Base-by-base conservation (phyloP, 306 rosid genomes). In the Rosa chinensis region DNA sequence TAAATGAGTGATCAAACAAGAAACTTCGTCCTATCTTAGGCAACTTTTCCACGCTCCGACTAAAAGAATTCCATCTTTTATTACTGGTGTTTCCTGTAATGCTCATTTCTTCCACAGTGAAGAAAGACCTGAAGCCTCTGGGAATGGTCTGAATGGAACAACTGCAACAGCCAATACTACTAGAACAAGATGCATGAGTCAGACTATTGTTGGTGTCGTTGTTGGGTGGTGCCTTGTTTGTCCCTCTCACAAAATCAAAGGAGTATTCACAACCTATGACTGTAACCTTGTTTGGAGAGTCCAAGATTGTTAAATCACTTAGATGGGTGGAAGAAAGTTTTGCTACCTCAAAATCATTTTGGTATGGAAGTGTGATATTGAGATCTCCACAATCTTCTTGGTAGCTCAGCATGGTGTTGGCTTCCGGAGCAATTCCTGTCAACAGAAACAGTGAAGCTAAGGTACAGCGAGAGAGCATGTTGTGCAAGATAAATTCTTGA, bases 401-500 rank as follows among this genome's bases (percentile, higher is more conserved):
- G 64, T 20, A 58, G 32, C 64, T 58, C 28, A 6, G 28, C 25
- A 20, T 58, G 32, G 12, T 58, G 5, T n/a, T 56, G 63, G 63
- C 64, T 58, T n/a, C 13, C 13, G 21, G 13, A 8, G 5, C 32
- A 20, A 58, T 58, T 58, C 64, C 64, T 58, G 64, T 21, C 32
- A 9, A 58, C 11, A 58, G 59, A 53, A 53, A 53, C 59, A 53
- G 59, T 53, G 59, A 58, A 58, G 12, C 64, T 21, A 58, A 58
- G 32, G 23, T 58, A 53, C 12, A 58, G 64, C 28, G 5, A 58
- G 32, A n/a, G 64, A 58, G 32, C 64, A 56, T 56, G 63, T 18
- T 58, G 64, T 58, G 64, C 64, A n/a, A 21, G 64, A 58, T 58
- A 58, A 58, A 58, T 58, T 58, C 11, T 58, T 20, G 64, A 58